Conservation (phyloP, 768 basidiomycete genomes). For the Podaxis rugospora region DNA sequence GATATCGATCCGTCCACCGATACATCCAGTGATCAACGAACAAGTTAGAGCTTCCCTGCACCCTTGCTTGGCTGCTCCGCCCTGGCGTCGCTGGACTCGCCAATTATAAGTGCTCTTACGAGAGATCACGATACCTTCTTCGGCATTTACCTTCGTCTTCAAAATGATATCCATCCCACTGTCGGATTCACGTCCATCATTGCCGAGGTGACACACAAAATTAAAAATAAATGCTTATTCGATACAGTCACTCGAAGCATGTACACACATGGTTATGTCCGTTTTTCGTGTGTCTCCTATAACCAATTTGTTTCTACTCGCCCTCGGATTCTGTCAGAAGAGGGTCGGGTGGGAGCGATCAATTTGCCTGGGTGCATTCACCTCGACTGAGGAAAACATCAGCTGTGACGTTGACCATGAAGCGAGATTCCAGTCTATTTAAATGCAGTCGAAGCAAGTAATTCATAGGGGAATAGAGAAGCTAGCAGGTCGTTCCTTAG, state of each 20-base stretch:
- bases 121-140: neutral
- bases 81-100: neutral
- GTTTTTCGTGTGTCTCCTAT: neutral
- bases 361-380: neutral
- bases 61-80: neutral
- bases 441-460: neutral
- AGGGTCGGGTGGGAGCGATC: neutral
- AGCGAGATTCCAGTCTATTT: too few relatives aligned
- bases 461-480: neutral
- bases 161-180: neutral
- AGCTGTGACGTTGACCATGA: too few relatives aligned
- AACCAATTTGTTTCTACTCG: neutral
- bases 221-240: neutral
- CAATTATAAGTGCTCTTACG: neutral
- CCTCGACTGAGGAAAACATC: too few relatives aligned
- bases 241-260: neutral
- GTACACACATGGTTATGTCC: neutral
- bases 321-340: neutral
- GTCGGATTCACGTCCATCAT: constrained; percentile 1
- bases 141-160: neutral
- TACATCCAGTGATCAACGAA: neutral
- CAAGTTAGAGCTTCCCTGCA: neutral
- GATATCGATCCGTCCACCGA: neutral
- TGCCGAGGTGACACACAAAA: neutral
- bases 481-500: neutral